Conservation (phyloP, 225 moss, liverwort and hornwort species). For the Antitrichia curtipendula region DNA sequence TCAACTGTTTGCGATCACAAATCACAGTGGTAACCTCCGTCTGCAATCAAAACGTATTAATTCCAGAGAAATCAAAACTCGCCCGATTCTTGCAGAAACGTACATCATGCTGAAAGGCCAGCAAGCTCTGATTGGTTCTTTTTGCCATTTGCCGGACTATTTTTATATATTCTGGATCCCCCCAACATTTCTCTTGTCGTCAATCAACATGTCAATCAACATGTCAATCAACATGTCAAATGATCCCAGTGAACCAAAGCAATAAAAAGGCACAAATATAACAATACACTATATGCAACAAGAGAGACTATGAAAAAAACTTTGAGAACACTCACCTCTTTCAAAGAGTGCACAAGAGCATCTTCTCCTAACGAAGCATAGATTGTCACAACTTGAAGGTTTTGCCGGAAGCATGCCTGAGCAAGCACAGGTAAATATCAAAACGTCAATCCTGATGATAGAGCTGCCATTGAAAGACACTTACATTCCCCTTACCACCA, state of each 20-base stretch:
- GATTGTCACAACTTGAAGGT: constrained; percentile 65
- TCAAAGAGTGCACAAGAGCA: constrained; percentile 68
- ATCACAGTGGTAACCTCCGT: constrained; percentile 77
- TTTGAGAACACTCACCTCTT: constrained; percentile 27
- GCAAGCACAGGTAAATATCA: neutral
- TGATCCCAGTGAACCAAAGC: neutral
- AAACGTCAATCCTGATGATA: neutral
- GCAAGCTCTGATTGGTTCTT: neutral
- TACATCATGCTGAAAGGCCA: neutral
- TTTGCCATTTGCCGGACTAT: neutral
- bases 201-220: neutral
- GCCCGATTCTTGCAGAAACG: neutral
- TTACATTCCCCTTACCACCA: neutral
- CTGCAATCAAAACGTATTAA: constrained; percentile 22
- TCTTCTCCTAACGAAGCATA: constrained; percentile 92
- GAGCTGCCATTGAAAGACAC: neutral
- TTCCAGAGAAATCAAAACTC: neutral
- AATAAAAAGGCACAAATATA: neutral
- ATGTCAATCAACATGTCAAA: neutral
- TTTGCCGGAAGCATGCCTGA: constrained; percentile 75
- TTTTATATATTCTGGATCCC: neutral
- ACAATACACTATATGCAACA: neutral
- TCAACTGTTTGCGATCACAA: constrained; percentile 80
- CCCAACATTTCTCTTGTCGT: neutral
- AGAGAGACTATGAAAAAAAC: neutral